Evolutionary conservation across 176 grass and related monocot species (phyloP).

Genomic region (Zoysia pacifica): DNA sequence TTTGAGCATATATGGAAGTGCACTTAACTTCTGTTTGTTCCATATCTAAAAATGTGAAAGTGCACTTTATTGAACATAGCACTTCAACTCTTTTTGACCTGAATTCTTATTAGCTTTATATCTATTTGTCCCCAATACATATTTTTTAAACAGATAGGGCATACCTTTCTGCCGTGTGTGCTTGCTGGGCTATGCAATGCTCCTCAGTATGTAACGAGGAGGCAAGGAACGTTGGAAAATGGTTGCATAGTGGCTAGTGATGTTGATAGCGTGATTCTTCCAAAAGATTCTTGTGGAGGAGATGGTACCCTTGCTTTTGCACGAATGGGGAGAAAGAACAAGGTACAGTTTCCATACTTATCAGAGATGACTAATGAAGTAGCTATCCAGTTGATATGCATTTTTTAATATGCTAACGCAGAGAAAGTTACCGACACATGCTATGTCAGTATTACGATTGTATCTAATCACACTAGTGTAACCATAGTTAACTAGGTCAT

Average conservation of each 20-base stretch:
- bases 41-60: neutral
- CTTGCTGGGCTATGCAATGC: constrained; percentile 82
- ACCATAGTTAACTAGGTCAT: neutral
- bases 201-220: constrained; percentile 71
- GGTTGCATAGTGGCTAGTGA: constrained; percentile 63
- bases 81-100: neutral
- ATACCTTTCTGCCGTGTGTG: constrained; percentile 93
- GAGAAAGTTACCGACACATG: neutral
- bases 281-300: constrained; percentile 76
- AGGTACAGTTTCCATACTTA: constrained; percentile 45
- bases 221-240: constrained; percentile 32
- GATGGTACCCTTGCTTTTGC: constrained; percentile 85
- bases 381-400: neutral
- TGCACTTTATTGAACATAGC: neutral
- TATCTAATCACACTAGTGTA: neutral
- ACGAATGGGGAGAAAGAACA: constrained; percentile 51
- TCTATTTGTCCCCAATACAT: constrained; percentile 1
- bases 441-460: neutral
- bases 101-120: neutral
- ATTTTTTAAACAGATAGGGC: constrained; percentile 66
- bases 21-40: neutral
- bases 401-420: neutral
- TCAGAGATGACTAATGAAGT: neutral
- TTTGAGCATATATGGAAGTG: neutral
- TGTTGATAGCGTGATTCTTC: constrained; percentile 88